Percentiles rank a stretch among this genome's conserved stretches.
Conservation (phyloP, 2,329 filamentous ascomycete genomes). For the Fusarium buxicola region DNA sequence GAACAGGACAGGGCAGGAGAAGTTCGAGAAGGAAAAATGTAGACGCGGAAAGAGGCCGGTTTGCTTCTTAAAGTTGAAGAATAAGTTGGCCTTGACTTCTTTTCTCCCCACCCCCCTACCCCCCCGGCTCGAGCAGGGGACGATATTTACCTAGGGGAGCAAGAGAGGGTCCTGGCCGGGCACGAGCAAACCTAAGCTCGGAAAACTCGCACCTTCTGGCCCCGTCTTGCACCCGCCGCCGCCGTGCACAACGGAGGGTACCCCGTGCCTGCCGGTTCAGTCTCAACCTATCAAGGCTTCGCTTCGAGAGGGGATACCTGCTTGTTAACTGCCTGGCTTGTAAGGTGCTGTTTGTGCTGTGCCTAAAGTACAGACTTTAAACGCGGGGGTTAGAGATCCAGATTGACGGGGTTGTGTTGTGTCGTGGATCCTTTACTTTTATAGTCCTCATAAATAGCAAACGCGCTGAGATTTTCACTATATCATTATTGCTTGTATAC, state of each 20-base stretch:
- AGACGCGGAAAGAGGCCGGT: constrained; percentile 2
- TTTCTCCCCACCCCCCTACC: constrained; percentile 14
- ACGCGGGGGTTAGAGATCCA: not conserved
- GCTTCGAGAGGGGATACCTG: not conserved
- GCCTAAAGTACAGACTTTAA: not conserved
- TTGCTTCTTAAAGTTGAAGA: constrained; percentile 16
- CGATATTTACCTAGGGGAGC: constrained; percentile 10
- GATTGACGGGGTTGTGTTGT: not conserved
- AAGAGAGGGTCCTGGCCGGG: constrained; percentile 22
- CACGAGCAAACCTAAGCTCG: constrained; percentile 17
- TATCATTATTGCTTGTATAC: not conserved
- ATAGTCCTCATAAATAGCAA: constrained; percentile 1
- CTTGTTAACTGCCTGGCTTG: constrained; percentile 6
- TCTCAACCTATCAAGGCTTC: constrained; percentile 20
- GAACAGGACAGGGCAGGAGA: not conserved
- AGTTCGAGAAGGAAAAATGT: constrained; percentile 2
- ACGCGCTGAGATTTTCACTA: not conserved
- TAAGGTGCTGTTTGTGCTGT: not conserved
- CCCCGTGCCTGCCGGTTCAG: constrained; percentile 2
- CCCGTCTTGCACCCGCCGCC: constrained; percentile 31
- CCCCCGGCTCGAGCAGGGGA: constrained; percentile 25
- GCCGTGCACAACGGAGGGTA: constrained; percentile 8
- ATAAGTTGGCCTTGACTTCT: constrained; percentile 29
- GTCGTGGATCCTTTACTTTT: not conserved
- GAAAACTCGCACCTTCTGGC: constrained; percentile 34